Evolutionary conservation across 768 basidiomycete species (phyloP).

Genomic region (Collybiopsis luxurians): DNA sequence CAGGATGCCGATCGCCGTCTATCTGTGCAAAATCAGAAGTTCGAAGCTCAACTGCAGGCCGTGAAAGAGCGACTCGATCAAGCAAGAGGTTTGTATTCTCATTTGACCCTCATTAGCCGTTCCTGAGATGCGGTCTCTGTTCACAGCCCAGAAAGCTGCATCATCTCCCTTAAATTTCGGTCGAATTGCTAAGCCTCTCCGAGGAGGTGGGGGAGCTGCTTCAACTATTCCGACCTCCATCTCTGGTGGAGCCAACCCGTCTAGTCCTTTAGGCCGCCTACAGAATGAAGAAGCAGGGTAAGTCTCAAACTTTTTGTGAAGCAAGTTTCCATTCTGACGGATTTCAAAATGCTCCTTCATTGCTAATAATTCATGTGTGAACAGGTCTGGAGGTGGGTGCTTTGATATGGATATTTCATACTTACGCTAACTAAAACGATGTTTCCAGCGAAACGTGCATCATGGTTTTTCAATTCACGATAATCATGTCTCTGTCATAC

Average conservation of each 20-base stretch:
- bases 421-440: neutral
- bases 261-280: slow-evolving; percentile 66
- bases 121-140: slow-evolving; percentile 13
- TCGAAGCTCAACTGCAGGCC: slow-evolving; percentile 88
- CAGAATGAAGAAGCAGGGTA: slow-evolving; percentile 81
- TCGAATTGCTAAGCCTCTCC: slow-evolving; percentile 93
- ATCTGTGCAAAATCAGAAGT: slow-evolving; percentile 92
- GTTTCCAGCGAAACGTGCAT: slow-evolving; percentile 78
- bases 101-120: slow-evolving; percentile 9
- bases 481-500: slow-evolving; percentile 30
- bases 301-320: slow-evolving; percentile 28
- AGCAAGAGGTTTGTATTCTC: slow-evolving; percentile 68
- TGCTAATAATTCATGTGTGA: neutral
- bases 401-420: neutral
- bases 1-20: slow-evolving; percentile 93
- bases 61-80: slow-evolving; percentile 92
- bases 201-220: slow-evolving; percentile 75
- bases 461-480: slow-evolving; percentile 91
- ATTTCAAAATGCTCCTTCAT: neutral
- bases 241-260: slow-evolving; percentile 42
- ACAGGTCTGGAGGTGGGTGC: slow-evolving; percentile 14
- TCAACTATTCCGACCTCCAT: slow-evolving; percentile 38
- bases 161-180: slow-evolving; percentile 80
- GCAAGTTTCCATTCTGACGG: neutral
- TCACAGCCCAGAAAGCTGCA: slow-evolving; percentile 74